Conservation (phyloP, 768 basidiomycete species). For the Tricholoma sp. region DNA sequence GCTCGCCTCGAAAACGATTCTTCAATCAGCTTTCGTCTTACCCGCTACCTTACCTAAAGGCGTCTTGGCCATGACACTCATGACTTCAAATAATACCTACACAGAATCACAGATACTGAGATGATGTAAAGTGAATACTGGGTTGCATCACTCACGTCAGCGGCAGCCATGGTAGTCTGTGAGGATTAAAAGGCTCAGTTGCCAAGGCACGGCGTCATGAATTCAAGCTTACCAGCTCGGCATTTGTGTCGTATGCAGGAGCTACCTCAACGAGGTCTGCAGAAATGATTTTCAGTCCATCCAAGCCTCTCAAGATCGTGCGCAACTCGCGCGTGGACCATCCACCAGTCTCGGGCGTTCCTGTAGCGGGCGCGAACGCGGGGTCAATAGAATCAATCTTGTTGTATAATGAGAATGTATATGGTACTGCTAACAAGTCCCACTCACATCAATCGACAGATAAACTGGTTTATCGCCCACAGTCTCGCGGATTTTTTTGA, state of each 20-base stretch:
- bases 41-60: conserved; percentile 56
- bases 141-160: conserved; percentile 27
- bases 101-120: conserved; percentile 5
- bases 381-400: conserved; percentile 66
- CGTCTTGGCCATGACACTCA: conserved; percentile 78
- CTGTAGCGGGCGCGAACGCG: conserved; percentile 78
- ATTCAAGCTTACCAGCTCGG: conserved; percentile 26
- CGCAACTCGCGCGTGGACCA: conserved; percentile 84
- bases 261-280: conserved; percentile 85
- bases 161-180: conserved; percentile 30
- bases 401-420: neutral
- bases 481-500: conserved; percentile 72
- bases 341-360: conserved; percentile 80
- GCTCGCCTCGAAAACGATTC: neutral
- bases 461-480: conserved; percentile 75
- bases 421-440: neutral
- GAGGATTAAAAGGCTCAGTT: neutral
- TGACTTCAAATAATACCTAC: conserved; percentile 68
- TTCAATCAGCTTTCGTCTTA: neutral
- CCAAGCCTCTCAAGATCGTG: conserved; percentile 69
- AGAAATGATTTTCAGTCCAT: conserved; percentile 71
- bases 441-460: conserved; percentile 67
- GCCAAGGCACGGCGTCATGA: conserved; percentile 1
- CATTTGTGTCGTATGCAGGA: conserved; percentile 67
- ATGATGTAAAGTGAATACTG: neutral